Conservation (phyloP, 78 protist species). For the Speleostelium caveatum region DNA sequence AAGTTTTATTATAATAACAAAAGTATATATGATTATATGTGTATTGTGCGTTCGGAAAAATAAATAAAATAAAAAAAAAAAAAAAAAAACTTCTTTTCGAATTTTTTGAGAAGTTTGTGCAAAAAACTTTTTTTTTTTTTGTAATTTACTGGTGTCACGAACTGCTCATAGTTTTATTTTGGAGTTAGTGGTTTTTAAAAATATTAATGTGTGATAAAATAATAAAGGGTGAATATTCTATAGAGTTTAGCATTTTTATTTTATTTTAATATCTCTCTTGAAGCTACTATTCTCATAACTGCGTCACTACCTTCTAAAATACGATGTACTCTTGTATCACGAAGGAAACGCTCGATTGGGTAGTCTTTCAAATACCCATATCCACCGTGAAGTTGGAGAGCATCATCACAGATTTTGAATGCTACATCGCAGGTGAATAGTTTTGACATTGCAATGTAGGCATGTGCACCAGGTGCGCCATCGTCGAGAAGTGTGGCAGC, state of each 20-base stretch:
- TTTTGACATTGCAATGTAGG: constrained; percentile 95
- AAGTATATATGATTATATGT: too few species aligned
- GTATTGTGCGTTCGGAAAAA: background rate
- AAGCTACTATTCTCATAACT: constrained; percentile 69
- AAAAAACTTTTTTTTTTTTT: background rate
- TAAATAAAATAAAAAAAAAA: background rate
- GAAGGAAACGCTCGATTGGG: constrained; percentile 89
- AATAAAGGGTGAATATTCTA: too few species aligned
- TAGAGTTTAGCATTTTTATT: too few species aligned
- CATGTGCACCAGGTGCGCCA: constrained; percentile 62
- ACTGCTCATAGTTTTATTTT: background rate
- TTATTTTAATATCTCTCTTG: constrained; percentile 60
- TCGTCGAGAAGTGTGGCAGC: constrained; percentile 77
- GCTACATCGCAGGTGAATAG: constrained; percentile 85
- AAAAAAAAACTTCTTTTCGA: background rate
- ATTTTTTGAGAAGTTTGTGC: too few species aligned
- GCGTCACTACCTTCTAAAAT: constrained; percentile 94
- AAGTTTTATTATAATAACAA: too few species aligned
- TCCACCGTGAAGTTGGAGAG: constrained; percentile 95
- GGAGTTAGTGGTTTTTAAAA: too few species aligned
- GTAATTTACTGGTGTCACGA: background rate
- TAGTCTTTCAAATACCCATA: constrained; percentile 96
- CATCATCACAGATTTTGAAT: constrained; percentile 82
- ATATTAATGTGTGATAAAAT: too few species aligned
- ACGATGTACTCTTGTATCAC: constrained; percentile 96